These are phyloP conservation scores for Cylindrotheca closterium DNA, from an alignment of 108 stramenopile genomes.

Conservation along the genomic window DNA sequence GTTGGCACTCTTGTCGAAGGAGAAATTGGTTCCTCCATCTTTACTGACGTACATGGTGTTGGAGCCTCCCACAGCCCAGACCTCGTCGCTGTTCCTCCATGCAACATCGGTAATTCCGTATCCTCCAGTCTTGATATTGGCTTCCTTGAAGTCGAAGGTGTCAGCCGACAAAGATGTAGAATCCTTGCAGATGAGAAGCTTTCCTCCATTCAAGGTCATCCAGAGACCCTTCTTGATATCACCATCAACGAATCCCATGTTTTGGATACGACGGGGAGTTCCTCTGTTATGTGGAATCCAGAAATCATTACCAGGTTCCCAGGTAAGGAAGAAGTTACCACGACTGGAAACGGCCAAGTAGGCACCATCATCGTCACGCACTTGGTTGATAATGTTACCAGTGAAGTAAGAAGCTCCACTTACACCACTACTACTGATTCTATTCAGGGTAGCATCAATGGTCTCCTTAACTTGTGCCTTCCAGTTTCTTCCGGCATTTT, in stretches of 20 bases:
- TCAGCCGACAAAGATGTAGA: constrained; percentile 58
- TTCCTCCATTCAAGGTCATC: constrained; percentile 97
- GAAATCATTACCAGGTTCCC: constrained; percentile 97
- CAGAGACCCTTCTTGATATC: constrained; percentile 92
- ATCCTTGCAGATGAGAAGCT: constrained; percentile 59
- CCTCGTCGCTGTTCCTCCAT: constrained; percentile 89
- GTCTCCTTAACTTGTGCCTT: constrained; percentile 98
- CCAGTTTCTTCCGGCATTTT: constrained; percentile 96
- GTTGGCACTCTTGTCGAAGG: constrained; percentile 90
- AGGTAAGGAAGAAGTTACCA: constrained; percentile 98
- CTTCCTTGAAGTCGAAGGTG: constrained; percentile 81
- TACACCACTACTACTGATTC: constrained; percentile 88
- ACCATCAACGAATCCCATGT: constrained; percentile 95
- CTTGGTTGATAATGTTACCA: constrained; percentile 88
- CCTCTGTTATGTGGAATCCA: constrained; percentile 99
- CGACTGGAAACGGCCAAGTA: constrained; percentile 91
- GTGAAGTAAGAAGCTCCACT: constrained; percentile 95
- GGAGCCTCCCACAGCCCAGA: constrained; percentile 96
- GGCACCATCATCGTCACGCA: constrained; percentile 79
- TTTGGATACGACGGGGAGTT: constrained; percentile 93
- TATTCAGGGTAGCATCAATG: constrained; percentile 96
- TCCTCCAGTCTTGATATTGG: constrained; percentile 95
- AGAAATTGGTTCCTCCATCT: constrained; percentile 93
- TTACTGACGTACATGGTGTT: constrained; percentile 91
- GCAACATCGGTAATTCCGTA: constrained; percentile 96